Percentiles rank a stretch among this genome's conserved stretches.
phyloP scores from a whole-genome alignment of 306 rosid species.

The Prunus mume region DNA sequence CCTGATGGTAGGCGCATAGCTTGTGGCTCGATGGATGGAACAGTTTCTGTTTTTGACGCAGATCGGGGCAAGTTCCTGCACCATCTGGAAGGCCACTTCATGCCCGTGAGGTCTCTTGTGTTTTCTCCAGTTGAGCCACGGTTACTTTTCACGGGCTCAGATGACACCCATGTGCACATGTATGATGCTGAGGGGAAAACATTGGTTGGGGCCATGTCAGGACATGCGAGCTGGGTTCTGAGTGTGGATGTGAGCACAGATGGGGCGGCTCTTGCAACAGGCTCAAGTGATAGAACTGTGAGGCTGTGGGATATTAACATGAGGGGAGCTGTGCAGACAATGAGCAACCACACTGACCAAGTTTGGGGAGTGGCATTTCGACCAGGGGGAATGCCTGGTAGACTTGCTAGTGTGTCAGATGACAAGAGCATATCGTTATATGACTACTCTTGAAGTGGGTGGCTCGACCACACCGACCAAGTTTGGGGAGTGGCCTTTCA shows the following conservation, averaged over 20 bases:
- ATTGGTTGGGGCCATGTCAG: conserved; percentile 81
- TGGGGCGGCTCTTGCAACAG: conserved; percentile 85
- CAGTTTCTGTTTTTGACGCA: conserved; percentile 79
- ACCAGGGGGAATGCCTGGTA: conserved; percentile 76
- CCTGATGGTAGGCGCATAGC: conserved; percentile 80
- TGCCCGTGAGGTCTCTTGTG: conserved; percentile 93
- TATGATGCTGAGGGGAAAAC: conserved; percentile 90
- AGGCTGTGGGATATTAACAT: conserved; percentile 89
- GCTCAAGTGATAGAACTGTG: conserved; percentile 92
- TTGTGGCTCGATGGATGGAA: conserved; percentile 98
- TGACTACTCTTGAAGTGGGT: conserved; percentile 64
- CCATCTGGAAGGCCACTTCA: conserved; percentile 92
- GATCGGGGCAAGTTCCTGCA: conserved; percentile 78
- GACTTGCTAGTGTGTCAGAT: conserved; percentile 95
- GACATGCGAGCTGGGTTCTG: conserved; percentile 89
- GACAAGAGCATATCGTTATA: conserved; percentile 87
- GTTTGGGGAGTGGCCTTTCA: conserved; percentile 97
- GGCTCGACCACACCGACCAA: no score
- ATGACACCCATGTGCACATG: conserved; percentile 88
- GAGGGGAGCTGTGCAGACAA: conserved; percentile 94
- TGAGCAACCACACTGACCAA: conserved; percentile 92
- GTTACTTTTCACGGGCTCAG: conserved; percentile 81
- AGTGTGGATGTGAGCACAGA: conserved; percentile 89
- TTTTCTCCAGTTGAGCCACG: conserved; percentile 82
- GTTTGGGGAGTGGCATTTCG: conserved; percentile 97